Evolutionary conservation across 441 rosid genomes (phyloP).

Genomic region (Oxalis stricta): DNA sequence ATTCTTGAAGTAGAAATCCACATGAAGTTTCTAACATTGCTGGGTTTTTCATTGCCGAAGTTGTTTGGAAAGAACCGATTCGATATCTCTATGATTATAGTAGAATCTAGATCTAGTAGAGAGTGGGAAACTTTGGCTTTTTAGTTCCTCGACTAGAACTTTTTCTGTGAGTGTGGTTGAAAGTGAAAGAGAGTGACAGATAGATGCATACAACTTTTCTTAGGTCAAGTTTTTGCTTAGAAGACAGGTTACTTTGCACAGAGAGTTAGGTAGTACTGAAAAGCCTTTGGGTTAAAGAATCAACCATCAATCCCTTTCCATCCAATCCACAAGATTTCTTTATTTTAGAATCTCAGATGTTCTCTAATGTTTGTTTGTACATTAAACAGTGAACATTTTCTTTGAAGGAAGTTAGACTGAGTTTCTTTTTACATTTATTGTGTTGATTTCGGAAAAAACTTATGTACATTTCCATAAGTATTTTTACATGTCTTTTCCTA

Average conservation of each 20-base stretch:
- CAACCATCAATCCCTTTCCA: constrained; percentile 12
- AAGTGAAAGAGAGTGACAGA: not conserved
- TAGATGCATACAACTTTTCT: not conserved
- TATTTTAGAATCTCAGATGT: constrained; percentile 4
- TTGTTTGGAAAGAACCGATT: too few relatives aligned
- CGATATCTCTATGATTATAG: too few relatives aligned
- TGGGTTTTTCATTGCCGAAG: too few relatives aligned
- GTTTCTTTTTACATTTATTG: constrained; percentile 20
- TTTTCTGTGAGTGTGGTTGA: not conserved
- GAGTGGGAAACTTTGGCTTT: constrained; percentile 11
- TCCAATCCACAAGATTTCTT: constrained; percentile 22
- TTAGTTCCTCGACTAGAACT: constrained; percentile 14
- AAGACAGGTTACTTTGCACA: constrained; percentile 75
- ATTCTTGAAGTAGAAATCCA: constrained; percentile 52
- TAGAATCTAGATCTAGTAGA: constrained; percentile 5
- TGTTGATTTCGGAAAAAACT: constrained; percentile 1
- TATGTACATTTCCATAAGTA: too few relatives aligned
- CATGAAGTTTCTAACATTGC: constrained; percentile 77
- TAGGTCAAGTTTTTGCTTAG: constrained; percentile 58
- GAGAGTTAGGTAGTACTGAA: constrained; percentile 51
- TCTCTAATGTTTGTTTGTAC: not conserved
- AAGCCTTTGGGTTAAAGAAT: constrained; percentile 71
- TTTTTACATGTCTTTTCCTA: too few relatives aligned
- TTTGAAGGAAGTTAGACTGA: constrained; percentile 8
- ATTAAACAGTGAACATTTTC: too few relatives aligned